Conservation (phyloP, 2,329 filamentous ascomycete species). For the Fusarium mangiferae region DNA sequence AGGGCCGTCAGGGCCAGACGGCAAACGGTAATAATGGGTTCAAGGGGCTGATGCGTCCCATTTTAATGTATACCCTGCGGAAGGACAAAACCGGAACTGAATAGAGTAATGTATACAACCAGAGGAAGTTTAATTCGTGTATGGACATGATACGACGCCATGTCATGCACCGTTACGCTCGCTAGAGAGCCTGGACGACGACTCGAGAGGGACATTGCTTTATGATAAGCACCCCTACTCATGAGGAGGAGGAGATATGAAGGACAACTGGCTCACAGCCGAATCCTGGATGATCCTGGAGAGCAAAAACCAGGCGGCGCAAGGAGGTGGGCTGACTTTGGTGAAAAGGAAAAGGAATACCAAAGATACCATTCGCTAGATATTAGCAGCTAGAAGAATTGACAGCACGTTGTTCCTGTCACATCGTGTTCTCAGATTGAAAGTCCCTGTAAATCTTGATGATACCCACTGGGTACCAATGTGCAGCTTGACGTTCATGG, state of each 20-base stretch:
- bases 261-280: slow-evolving; percentile 22
- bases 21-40: slow-evolving; percentile 44
- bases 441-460: neutral
- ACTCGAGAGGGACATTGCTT: slow-evolving; percentile 17
- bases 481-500: neutral
- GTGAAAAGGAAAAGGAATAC: slow-evolving; percentile 41
- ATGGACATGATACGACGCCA: slow-evolving; percentile 40
- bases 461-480: neutral
- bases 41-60: slow-evolving; percentile 24
- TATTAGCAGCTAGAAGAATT: slow-evolving; percentile 46
- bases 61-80: slow-evolving; percentile 46
- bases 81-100: slow-evolving; percentile 41
- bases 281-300: slow-evolving; percentile 31
- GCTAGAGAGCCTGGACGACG: slow-evolving; percentile 45
- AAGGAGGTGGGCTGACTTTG: slow-evolving; percentile 34
- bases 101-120: slow-evolving; percentile 56
- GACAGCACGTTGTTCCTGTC: slow-evolving; percentile 36
- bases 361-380: slow-evolving; percentile 56
- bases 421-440: neutral
- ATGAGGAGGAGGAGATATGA: slow-evolving; percentile 36
- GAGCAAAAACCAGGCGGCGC: slow-evolving; percentile 36
- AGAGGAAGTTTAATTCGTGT: slow-evolving; percentile 51
- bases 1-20: slow-evolving; percentile 43
- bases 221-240: slow-evolving; percentile 23
- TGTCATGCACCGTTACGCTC: slow-evolving; percentile 48